Evolutionary conservation across 2,329 filamentous ascomycete genomes (phyloP), one percentile per base, ranked within the genome.

Genomic region (Penicillium sp.): DNA sequence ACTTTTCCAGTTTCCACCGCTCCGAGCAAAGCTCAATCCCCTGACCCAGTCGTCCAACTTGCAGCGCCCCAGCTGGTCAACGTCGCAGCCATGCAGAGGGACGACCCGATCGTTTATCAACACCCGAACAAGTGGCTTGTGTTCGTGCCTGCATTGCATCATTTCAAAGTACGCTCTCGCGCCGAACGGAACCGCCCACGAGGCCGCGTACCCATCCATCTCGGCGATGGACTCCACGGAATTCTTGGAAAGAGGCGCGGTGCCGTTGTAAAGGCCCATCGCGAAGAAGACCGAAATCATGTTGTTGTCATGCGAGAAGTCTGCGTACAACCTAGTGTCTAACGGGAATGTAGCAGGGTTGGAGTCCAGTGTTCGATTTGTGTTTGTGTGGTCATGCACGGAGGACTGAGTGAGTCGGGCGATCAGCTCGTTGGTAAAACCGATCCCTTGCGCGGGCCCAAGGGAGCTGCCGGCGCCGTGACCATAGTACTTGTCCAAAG

Each of bases 241-340:
- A 3, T 79, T 80, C 26, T 82, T 83, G 2, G 84, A 82, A 26
- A 90, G 78, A 11, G 83, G 80, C 15, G 73, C 70, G 0, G 87
- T 91, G 48, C 77, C 78, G 67, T 93, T 91, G 78, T 92, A 96
- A 29, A 97, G 79, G 0, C 92, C 91, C 66, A 97, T 73, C 0
- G 92, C 92, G 5, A 87, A 88, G 72, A 91, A 91, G 7, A 96
- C 87, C 7, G 85, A 85, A 31, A 86, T 87, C 88, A 97, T 92
- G 72, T 90, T 88, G 75, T 96, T 97, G 77, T 97, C 93, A 76
- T 97, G 93, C 65, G 89, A 91, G 73, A 97, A 97, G 76, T 97
- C 93, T 0, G 92, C 93, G 71, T 96, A 97, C 1, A 97, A 78
- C 11, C 79, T 79, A 48, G 81, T 77, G 64, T 85, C 83, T 0